phyloP scores from a whole-genome alignment of 345 rosid species.

The Ricinus communis region DNA sequence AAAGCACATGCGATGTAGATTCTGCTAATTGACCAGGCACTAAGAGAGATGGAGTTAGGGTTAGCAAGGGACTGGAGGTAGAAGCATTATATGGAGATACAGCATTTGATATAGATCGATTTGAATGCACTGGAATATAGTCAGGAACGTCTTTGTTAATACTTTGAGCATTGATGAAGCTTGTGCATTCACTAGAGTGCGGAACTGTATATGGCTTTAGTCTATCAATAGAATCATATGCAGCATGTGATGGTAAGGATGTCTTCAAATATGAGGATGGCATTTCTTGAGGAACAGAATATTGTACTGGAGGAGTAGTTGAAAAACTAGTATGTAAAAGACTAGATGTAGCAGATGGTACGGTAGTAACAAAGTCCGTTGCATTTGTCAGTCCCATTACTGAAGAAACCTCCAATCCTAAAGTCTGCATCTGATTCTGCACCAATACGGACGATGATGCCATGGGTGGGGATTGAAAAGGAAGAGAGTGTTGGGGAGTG shows the following conservation, averaged over 20 bases:
- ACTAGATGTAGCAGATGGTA: conserved; percentile 14
- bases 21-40: conserved; percentile 27
- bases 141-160: conserved; percentile 12
- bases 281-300: conserved; percentile 8
- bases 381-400: conserved; percentile 21
- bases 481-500: conserved; percentile 14
- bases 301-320: conserved; percentile 12
- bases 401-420: no score
- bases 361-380: conserved; percentile 16
- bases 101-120: conserved; percentile 16
- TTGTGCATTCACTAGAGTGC: conserved; percentile 15
- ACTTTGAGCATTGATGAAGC: conserved; percentile 16
- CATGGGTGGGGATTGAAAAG: conserved; percentile 21
- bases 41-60: conserved; percentile 22
- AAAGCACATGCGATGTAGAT: conserved; percentile 16
- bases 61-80: conserved; percentile 28
- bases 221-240: conserved; percentile 11
- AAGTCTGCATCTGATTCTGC: conserved; percentile 21
- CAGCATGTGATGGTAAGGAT: conserved; percentile 13
- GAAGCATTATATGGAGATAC: conserved; percentile 9
- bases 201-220: conserved; percentile 18
- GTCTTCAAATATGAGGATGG: conserved; percentile 16
- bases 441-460: conserved; percentile 22
- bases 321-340: conserved; percentile 13
- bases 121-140: conserved; percentile 10